Evolutionary conservation across 2,329 filamentous ascomycete genomes (phyloP).

Genomic region (Exophiala oligosperma): DNA sequence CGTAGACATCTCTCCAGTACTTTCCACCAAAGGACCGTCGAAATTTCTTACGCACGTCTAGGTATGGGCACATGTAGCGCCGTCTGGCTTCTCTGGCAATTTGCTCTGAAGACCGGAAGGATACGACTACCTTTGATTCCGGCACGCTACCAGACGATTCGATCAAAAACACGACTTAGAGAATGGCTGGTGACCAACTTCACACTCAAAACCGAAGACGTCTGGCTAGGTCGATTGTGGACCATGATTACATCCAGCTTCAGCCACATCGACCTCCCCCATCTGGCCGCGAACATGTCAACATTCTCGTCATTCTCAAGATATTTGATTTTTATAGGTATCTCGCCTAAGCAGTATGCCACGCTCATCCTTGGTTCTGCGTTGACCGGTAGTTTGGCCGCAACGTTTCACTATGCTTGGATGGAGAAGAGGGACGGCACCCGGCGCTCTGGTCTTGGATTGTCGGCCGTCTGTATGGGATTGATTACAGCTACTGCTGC

Average conservation of each 20-base stretch:
- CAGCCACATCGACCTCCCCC: slow-evolving; percentile 11
- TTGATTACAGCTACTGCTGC: slow-evolving; percentile 8
- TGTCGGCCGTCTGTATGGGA: slow-evolving; percentile 16
- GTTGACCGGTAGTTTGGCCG: slow-evolving; percentile 5
- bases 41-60: not conserved
- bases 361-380: slow-evolving; percentile 14
- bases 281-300: slow-evolving; percentile 9
- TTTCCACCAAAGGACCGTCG: not conserved
- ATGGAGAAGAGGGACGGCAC: not conserved
- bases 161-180: not conserved
- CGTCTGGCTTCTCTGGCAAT: not conserved
- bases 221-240: slow-evolving; percentile 5
- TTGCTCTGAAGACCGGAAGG: not conserved
- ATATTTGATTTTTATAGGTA: slow-evolving; percentile 1
- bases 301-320: slow-evolving; percentile 12
- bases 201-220: slow-evolving; percentile 2
- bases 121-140: not conserved
- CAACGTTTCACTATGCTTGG: not conserved
- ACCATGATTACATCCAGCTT: slow-evolving; percentile 17
- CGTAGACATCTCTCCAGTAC: not conserved
- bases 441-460: slow-evolving; percentile 1
- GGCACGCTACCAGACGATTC: not conserved
- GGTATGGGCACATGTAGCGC: not conserved
- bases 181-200: slow-evolving; percentile 6
- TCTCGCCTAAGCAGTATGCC: slow-evolving; percentile 3